Percentiles rank a stretch among this genome's conserved stretches.
phyloP scores from a whole-genome alignment of 768 basidiomycete species.

The Antrodiella citrinella region DNA sequence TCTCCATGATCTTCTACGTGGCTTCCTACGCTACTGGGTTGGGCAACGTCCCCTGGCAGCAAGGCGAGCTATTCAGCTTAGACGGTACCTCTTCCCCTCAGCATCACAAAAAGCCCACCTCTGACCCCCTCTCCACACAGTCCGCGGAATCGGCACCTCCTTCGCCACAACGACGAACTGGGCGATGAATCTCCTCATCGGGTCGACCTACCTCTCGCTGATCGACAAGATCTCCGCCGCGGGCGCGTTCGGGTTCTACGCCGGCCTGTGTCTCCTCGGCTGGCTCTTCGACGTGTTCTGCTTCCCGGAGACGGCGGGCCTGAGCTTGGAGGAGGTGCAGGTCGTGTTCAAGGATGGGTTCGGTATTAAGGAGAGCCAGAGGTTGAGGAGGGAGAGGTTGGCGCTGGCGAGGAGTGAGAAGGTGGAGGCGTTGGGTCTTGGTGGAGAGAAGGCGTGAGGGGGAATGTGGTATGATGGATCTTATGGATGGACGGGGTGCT shows the following conservation, averaged over 20 bases:
- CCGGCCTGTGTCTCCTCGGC: conserved; percentile 60
- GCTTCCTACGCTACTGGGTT: conserved; percentile 75
- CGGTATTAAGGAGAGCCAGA: conserved; percentile 51
- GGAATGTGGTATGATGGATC: not conserved
- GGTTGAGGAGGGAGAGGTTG: conserved; percentile 38
- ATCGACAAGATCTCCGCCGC: conserved; percentile 68
- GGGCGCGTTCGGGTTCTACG: conserved; percentile 74
- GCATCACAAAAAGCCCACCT: not conserved
- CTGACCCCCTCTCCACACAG: conserved; percentile 30
- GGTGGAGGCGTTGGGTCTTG: not conserved
- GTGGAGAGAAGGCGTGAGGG: conserved; percentile 6
- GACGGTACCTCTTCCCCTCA: conserved; percentile 38
- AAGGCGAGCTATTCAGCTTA: conserved; percentile 74
- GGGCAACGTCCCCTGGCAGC: conserved; percentile 83
- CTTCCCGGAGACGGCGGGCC: conserved; percentile 76
- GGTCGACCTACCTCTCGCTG: conserved; percentile 72
- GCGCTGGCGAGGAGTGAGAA: conserved; percentile 11
- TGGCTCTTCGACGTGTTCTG: conserved; percentile 61
- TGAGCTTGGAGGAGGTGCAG: conserved; percentile 61
- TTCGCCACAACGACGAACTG: conserved; percentile 74
- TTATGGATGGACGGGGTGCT: too few species aligned
- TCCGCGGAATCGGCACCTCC: conserved; percentile 71
- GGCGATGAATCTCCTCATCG: conserved; percentile 69
- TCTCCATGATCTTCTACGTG: conserved; percentile 80
- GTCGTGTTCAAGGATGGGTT: conserved; percentile 57